Evolutionary conservation across 2,329 filamentous ascomycete genomes (phyloP).

Genomic region (Hypoxylon rubiginosum): DNA sequence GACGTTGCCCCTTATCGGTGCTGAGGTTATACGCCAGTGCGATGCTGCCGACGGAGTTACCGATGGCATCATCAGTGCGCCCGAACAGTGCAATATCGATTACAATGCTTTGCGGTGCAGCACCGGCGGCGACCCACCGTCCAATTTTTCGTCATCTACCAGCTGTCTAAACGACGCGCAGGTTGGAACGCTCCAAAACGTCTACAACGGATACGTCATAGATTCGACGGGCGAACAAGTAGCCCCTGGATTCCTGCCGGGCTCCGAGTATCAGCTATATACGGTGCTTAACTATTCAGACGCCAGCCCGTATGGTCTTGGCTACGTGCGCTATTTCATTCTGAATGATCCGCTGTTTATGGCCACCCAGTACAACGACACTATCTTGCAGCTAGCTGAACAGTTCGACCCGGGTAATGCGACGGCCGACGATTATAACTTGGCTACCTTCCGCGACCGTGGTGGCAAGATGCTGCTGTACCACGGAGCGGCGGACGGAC

Average conservation of each 20-base stretch:
- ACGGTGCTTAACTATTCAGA: slow-evolving; percentile 51
- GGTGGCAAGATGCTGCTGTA: slow-evolving; percentile 62
- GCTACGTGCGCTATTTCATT: slow-evolving; percentile 57
- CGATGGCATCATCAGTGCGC: slow-evolving; percentile 64
- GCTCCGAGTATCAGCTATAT: slow-evolving; percentile 59
- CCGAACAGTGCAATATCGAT: slow-evolving; percentile 60
- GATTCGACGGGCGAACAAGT: slow-evolving; percentile 53
- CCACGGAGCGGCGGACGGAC: slow-evolving; percentile 59
- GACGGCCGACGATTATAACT: slow-evolving; percentile 56
- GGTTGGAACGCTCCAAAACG: slow-evolving; percentile 53
- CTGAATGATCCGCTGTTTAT: slow-evolving; percentile 56
- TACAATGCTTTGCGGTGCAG: slow-evolving; percentile 58
- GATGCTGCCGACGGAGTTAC: slow-evolving; percentile 63
- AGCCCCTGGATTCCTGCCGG: slow-evolving; percentile 61
- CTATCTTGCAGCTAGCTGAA: slow-evolving; percentile 51
- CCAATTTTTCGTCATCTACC: slow-evolving; percentile 26
- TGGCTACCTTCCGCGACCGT: slow-evolving; percentile 55
- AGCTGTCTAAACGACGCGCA: slow-evolving; percentile 60
- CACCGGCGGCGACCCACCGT: slow-evolving; percentile 41
- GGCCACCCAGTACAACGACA: slow-evolving; percentile 53
- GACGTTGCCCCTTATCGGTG: slow-evolving; percentile 54
- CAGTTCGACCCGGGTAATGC: slow-evolving; percentile 54
- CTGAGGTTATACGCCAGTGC: slow-evolving; percentile 63
- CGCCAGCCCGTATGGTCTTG: slow-evolving; percentile 53
- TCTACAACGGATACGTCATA: slow-evolving; percentile 49